These are phyloP conservation scores for Didymella pinodella DNA, from an alignment of 2,329 filamentous ascomycete genomes.

Conservation along the genomic window DNA sequence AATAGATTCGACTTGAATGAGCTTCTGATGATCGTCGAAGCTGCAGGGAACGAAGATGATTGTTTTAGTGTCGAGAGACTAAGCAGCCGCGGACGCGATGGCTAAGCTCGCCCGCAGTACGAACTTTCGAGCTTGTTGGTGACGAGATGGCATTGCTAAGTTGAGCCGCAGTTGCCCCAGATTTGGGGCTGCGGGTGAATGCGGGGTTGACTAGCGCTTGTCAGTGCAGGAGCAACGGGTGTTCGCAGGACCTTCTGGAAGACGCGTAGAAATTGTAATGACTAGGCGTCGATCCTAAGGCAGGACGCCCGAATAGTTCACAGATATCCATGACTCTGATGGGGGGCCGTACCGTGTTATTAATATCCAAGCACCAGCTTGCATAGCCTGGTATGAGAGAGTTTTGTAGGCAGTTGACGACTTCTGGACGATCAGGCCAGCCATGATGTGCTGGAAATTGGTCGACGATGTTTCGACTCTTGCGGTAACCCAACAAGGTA, in stretches of 20 bases:
- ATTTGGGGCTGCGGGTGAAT: constrained; percentile 3
- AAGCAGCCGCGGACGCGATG: background rate
- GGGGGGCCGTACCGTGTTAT: background rate
- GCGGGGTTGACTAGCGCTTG: constrained; percentile 4
- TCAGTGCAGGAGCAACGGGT: constrained; percentile 6
- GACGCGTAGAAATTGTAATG: background rate
- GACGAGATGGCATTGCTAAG: background rate
- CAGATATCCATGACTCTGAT: background rate
- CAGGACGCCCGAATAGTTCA: background rate
- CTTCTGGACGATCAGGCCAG: background rate
- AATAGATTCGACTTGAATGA: background rate
- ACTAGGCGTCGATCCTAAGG: background rate
- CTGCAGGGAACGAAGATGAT: background rate
- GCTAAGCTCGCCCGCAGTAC: background rate
- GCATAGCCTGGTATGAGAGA: background rate
- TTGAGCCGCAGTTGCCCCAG: constrained; percentile 1
- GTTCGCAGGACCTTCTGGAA: constrained; percentile 12
- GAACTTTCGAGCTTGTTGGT: background rate
- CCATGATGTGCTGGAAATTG: background rate
- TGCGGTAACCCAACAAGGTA: background rate
- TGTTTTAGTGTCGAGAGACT: background rate
- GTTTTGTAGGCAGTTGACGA: background rate
- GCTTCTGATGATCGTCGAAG: background rate
- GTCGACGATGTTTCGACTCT: background rate
- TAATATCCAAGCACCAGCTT: background rate